phyloP scores from a whole-genome alignment of 2,329 filamentous ascomycete genomes.

The Paramyrothecium sp. region DNA sequence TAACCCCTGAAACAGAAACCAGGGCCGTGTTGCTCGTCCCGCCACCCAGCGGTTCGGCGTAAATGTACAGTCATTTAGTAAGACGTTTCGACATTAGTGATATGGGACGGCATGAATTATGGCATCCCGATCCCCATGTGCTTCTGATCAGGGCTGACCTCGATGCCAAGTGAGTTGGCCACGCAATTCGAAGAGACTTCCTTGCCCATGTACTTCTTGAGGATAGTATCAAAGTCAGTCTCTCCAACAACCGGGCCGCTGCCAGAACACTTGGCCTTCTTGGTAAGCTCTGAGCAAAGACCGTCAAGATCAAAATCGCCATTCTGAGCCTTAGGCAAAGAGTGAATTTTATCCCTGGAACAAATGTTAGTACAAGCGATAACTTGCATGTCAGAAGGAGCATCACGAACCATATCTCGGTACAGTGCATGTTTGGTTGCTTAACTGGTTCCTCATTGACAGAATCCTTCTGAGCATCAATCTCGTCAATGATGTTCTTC shows the following conservation, averaged over 20 bases:
- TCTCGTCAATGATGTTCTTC: slow-evolving; percentile 68
- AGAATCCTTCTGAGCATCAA: slow-evolving; percentile 71
- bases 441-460: slow-evolving; percentile 63
- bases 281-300: slow-evolving; percentile 87
- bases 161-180: slow-evolving; percentile 58
- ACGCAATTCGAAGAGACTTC: slow-evolving; percentile 31
- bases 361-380: slow-evolving; percentile 35
- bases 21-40: neutral
- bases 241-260: slow-evolving; percentile 86
- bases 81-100: neutral
- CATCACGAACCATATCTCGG: slow-evolving; percentile 81
- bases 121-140: neutral
- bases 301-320: slow-evolving; percentile 93
- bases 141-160: slow-evolving; percentile 29
- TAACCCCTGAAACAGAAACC: neutral
- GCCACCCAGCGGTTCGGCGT: neutral
- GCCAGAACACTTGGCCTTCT: slow-evolving; percentile 94
- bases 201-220: slow-evolving; percentile 62
- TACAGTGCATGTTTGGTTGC: slow-evolving; percentile 71
- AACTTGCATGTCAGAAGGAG: neutral
- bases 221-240: slow-evolving; percentile 79
- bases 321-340: slow-evolving; percentile 81
- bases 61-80: neutral
- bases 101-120: neutral
- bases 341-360: slow-evolving; percentile 82